Evolutionary conservation across 768 basidiomycete genomes (phyloP).

Genomic region (Leccinum variicolor): DNA sequence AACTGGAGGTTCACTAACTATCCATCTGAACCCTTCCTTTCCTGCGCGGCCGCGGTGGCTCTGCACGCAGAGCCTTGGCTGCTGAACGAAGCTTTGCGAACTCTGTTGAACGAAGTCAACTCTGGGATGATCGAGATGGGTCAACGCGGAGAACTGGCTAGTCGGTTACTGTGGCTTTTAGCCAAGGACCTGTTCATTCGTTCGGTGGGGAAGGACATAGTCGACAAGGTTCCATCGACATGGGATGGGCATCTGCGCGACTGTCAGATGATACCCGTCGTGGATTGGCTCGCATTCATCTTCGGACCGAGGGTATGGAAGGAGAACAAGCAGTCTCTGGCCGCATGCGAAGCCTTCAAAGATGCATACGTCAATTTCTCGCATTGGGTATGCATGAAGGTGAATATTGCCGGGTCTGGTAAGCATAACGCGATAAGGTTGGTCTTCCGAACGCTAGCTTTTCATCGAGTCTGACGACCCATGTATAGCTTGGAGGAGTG

Average conservation of each 20-base stretch:
- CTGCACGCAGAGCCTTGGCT: neutral
- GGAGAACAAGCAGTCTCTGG: neutral
- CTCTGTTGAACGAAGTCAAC: neutral
- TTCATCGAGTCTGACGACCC: neutral
- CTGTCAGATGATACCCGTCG: neutral
- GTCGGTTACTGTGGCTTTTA: conserved; percentile 4
- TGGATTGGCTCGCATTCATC: neutral
- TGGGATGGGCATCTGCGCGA: conserved; percentile 5
- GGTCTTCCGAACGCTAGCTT: neutral
- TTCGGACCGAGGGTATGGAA: neutral
- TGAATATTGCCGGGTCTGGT: neutral
- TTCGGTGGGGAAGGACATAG: neutral
- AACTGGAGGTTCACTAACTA: conserved; percentile 11
- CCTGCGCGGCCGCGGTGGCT: conserved; percentile 3
- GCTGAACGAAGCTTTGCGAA: neutral
- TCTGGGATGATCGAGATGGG: conserved; percentile 7
- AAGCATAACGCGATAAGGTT: neutral
- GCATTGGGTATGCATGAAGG: neutral
- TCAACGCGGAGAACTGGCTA: conserved; percentile 2
- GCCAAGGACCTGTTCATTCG: conserved; percentile 4
- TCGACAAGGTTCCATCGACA: neutral
- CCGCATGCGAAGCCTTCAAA: neutral
- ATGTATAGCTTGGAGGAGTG: neutral
- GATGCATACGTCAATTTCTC: neutral
- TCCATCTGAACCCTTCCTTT: conserved; percentile 16